phyloP scores from a whole-genome alignment of 495 filamentous ascomycete species.

The Trichoderma parareesei region DNA sequence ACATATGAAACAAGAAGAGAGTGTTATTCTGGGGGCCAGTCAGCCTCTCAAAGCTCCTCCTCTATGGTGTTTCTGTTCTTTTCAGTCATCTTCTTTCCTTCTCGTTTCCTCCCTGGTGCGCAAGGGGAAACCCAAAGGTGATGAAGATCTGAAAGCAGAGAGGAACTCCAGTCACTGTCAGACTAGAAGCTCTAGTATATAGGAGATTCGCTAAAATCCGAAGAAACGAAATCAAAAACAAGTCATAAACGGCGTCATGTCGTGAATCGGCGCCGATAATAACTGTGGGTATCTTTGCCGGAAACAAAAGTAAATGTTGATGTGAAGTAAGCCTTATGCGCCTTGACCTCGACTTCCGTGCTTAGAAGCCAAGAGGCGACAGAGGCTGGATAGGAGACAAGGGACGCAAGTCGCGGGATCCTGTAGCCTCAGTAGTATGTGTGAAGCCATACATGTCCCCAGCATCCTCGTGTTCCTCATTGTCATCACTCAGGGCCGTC shows the following conservation, averaged over 20 bases:
- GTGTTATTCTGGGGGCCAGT: not conserved
- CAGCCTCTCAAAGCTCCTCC: not conserved
- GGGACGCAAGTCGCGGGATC: slow-evolving; percentile 35
- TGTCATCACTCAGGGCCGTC: slow-evolving; percentile 34
- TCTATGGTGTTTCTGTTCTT: not conserved
- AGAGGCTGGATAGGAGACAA: slow-evolving; percentile 67
- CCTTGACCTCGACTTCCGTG: not conserved
- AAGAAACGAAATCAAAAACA: slow-evolving; percentile 8
- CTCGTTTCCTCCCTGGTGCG: not conserved
- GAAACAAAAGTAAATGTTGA: not conserved
- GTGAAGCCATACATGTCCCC: slow-evolving; percentile 3
- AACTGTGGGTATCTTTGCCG: slow-evolving; percentile 11
- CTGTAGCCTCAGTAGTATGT: slow-evolving; percentile 14
- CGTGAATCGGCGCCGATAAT: slow-evolving; percentile 11
- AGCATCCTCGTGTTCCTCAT: slow-evolving; percentile 26
- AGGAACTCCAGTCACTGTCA: not conserved
- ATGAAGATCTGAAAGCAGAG: not conserved
- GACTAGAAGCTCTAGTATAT: not conserved
- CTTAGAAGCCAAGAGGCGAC: slow-evolving; percentile 55
- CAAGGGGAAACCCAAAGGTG: not conserved
- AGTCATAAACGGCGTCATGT: slow-evolving; percentile 17
- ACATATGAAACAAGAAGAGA: slow-evolving; percentile 1
- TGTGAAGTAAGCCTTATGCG: not conserved
- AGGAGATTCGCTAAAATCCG: not conserved
- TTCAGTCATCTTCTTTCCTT: not conserved